phyloP scores from a whole-genome alignment of 225 moss, liverwort and hornwort species.

The Pseudoscleropodium purum region DNA sequence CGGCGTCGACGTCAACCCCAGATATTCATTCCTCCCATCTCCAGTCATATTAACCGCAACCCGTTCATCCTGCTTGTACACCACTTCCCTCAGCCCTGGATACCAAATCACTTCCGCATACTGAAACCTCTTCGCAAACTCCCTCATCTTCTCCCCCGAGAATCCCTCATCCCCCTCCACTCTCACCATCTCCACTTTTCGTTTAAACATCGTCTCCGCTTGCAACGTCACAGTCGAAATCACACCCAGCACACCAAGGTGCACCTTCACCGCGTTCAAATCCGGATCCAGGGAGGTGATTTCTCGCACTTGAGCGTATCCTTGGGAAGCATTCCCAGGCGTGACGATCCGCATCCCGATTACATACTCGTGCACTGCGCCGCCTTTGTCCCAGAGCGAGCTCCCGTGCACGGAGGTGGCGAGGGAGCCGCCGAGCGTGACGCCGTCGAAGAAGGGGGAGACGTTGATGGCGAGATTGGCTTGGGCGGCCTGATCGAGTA shows the following conservation, averaged over 20 bases:
- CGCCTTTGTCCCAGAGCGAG: constrained; percentile 31
- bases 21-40: neutral
- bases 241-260: constrained; percentile 41
- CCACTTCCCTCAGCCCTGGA: constrained; percentile 1
- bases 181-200: constrained; percentile 2
- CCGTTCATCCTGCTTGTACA: constrained; percentile 22
- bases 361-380: constrained; percentile 46
- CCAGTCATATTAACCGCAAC: constrained; percentile 8
- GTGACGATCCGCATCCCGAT: constrained; percentile 25
- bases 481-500: constrained; percentile 15
- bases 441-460: constrained; percentile 29
- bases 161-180: neutral
- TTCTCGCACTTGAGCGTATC: constrained; percentile 19
- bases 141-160: neutral
- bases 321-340: constrained; percentile 24
- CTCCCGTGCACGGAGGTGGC: constrained; percentile 35
- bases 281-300: constrained; percentile 7
- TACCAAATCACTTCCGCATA: constrained; percentile 46
- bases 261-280: constrained; percentile 34
- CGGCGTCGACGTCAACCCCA: neutral
- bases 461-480: constrained; percentile 15
- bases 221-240: constrained; percentile 33
- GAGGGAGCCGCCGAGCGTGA: constrained; percentile 29
- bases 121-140: constrained; percentile 1
- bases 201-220: constrained; percentile 36